Evolutionary conservation across 768 basidiomycete species (phyloP), one percentile per base, ranked within the genome.

Genomic region (Leucocoprinus sp.): DNA sequence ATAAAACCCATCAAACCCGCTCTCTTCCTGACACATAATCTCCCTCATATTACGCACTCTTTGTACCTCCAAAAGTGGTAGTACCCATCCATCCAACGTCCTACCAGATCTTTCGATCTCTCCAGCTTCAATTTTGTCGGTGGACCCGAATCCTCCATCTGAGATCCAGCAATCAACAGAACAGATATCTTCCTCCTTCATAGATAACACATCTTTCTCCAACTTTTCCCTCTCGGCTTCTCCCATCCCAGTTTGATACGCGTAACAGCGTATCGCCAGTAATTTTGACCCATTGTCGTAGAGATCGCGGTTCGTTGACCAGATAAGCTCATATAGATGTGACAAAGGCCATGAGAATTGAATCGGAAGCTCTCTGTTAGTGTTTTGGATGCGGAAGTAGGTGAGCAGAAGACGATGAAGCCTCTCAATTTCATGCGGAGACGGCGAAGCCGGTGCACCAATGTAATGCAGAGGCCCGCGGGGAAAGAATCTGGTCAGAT

Each of bases 211-310:
- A 29, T 72, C 60, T 17, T 61, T 64, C 60, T 91, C 89, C 47
- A 87, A 56, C 42, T 74, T 74, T 26, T 76, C 74, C 23, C 87
- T 76, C 50, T 86, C 83, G 0, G 67, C 74, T 60, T 95, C 90
- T 14, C 79, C 76, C 80, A 92, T 85, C 4, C 83, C 76, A 39
- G 74, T 76, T 54, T 88, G 85, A 37, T 80, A 58, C 0, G 85
- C 76, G 61, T 91, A 89, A 57, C 87, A 87, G 8, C 78, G 74
- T 18, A 91, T 82, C 5, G 89, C 80, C 7, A 96, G 67, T 18
- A 83, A 67, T 9, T 75, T 74, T 22, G 82, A 74, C 1, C 76
- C 85, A 33, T 64, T 56, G 55, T 93, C 82, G n/a, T 42, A n/a
- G 7, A 34, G 39, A 28, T 41, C 42, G 31, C 70, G 56, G 35